A percentile compares a stretch with the other conserved stretches of the same genome.
phyloP scores from a whole-genome alignment of 2,329 filamentous ascomycete species.

The Pseudogymnoascus sp. region DNA sequence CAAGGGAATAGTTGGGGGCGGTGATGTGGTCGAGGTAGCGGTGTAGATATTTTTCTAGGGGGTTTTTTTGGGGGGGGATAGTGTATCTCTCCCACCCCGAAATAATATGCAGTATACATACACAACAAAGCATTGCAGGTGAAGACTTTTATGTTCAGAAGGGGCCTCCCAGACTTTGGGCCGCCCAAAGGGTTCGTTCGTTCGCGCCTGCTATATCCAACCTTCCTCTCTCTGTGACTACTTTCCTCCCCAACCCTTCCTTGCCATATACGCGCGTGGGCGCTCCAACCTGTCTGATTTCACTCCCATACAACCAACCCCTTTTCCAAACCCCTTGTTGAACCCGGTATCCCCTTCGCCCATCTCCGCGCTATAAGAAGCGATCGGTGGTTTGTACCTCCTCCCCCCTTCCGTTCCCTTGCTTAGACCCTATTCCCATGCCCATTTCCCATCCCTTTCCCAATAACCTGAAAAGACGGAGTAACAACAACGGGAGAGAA shows the following conservation, averaged over 20 bases:
- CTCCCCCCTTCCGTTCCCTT: background rate
- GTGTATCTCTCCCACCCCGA: background rate
- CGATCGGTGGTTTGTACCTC: background rate
- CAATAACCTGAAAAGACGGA: background rate
- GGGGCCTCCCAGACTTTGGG: conserved; percentile 3
- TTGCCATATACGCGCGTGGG: background rate
- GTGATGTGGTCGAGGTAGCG: conserved; percentile 31
- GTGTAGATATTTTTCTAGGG: background rate
- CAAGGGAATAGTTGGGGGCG: conserved; percentile 67
- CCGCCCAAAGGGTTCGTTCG: background rate
- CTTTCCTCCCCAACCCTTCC: background rate
- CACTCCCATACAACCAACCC: background rate
- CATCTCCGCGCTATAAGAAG: background rate
- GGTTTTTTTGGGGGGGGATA: background rate
- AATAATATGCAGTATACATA: background rate
- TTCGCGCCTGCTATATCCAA: background rate
- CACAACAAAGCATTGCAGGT: background rate
- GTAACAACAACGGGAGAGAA: background rate
- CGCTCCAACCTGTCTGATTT: background rate
- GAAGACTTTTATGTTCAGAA: background rate
- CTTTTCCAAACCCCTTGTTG: background rate
- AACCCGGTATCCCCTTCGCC: background rate
- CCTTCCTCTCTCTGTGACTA: background rate
- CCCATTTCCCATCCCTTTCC: background rate
- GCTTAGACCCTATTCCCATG: background rate